phyloP scores from a whole-genome alignment of 2,329 filamentous ascomycete species.

The Basipetospora chlamydospora region DNA sequence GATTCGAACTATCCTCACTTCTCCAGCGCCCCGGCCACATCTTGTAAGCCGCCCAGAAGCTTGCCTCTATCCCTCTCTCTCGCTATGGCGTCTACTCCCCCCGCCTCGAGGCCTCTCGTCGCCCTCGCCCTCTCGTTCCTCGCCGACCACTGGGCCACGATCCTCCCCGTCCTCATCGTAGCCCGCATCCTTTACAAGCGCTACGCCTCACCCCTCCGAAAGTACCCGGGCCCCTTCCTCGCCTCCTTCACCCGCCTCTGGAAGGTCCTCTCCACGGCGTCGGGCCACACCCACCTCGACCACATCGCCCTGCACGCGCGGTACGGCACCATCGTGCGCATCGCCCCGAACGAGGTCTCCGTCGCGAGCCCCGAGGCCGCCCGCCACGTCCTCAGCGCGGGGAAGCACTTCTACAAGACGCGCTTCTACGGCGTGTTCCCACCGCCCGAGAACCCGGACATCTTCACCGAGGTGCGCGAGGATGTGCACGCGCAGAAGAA shows the following conservation, averaged over 20 bases:
- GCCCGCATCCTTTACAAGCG: slow-evolving; percentile 32
- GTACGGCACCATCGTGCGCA: slow-evolving; percentile 30
- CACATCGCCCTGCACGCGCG: slow-evolving; percentile 29
- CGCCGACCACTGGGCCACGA: slow-evolving; percentile 27
- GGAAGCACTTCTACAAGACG: slow-evolving; percentile 38
- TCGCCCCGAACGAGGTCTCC: slow-evolving; percentile 9
- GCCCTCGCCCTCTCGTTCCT: slow-evolving; percentile 11
- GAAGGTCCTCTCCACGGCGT: slow-evolving; percentile 26
- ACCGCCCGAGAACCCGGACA: slow-evolving; percentile 40
- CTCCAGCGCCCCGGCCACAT: neutral
- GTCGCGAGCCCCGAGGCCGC: slow-evolving; percentile 7
- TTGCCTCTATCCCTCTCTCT: neutral
- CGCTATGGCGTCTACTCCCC: neutral
- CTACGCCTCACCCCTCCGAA: slow-evolving; percentile 42
- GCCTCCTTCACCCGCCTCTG: slow-evolving; percentile 34
- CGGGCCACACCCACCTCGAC: slow-evolving; percentile 34
- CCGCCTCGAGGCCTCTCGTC: neutral
- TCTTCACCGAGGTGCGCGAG: slow-evolving; percentile 41
- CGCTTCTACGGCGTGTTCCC: slow-evolving; percentile 39
- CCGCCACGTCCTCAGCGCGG: slow-evolving; percentile 29
- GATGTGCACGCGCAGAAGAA: slow-evolving; percentile 41
- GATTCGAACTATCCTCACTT: neutral
- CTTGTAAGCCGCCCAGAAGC: neutral
- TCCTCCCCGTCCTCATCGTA: slow-evolving; percentile 17
- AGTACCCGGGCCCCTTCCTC: slow-evolving; percentile 54